These are phyloP conservation scores for Beauveria brongniartii DNA, from an alignment of 2,329 filamentous ascomycete genomes.

Conservation along the genomic window DNA sequence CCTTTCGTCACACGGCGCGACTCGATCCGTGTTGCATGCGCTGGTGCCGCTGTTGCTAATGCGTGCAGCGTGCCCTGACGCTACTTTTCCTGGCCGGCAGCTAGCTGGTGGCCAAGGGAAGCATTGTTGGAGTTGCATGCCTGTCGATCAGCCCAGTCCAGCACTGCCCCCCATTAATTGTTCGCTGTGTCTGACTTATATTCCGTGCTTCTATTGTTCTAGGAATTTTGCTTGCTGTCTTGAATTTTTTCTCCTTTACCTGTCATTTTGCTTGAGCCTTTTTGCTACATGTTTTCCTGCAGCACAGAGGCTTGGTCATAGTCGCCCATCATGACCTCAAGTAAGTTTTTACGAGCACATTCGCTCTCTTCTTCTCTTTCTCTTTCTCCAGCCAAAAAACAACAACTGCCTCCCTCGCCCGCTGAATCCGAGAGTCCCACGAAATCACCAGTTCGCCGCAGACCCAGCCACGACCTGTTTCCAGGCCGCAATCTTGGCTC, in stretches of 20 bases:
- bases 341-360: slow-evolving; percentile 35
- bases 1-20: background rate
- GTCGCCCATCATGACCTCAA: slow-evolving; percentile 36
- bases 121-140: slow-evolving; percentile 2
- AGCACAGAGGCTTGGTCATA: slow-evolving; percentile 22
- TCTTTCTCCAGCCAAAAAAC: slow-evolving; percentile 24
- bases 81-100: background rate
- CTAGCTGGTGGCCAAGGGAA: background rate
- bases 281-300: slow-evolving; percentile 8
- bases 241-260: background rate
- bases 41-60: background rate
- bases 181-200: slow-evolving; percentile 6
- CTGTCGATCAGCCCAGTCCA: slow-evolving; percentile 4
- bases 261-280: slow-evolving; percentile 8
- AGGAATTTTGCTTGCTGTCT: background rate
- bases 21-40: background rate
- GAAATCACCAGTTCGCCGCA: background rate
- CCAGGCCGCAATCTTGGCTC: background rate
- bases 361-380: slow-evolving; percentile 26
- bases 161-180: slow-evolving; percentile 1
- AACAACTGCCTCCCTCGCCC: slow-evolving; percentile 12
- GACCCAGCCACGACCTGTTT: slow-evolving; percentile 7
- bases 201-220: slow-evolving; percentile 1
- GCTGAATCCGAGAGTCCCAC: slow-evolving; percentile 12
- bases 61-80: background rate